Conservation (phyloP, 352 stramenopile species). For the Pythium phragmiticola region DNA sequence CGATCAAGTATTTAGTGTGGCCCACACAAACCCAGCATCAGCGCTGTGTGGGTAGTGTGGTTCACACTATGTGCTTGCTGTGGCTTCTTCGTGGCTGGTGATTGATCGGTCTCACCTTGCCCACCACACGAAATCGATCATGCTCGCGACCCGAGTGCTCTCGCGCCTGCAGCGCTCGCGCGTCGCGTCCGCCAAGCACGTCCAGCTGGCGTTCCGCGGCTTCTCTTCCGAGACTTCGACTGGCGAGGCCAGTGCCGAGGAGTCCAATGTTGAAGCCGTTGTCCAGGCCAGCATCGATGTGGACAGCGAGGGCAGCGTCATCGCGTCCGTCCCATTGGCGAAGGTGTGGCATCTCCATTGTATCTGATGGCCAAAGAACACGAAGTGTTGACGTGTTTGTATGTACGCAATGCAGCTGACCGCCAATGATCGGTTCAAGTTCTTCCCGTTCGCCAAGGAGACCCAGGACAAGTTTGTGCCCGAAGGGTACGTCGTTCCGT, state of each 20-base stretch:
- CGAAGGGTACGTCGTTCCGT: slow-evolving; percentile 41
- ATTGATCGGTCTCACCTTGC: slow-evolving; percentile 17
- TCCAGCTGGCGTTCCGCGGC: slow-evolving; percentile 25
- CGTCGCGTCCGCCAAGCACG: slow-evolving; percentile 13
- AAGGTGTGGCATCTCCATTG: slow-evolving; percentile 31
- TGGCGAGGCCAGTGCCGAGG: slow-evolving; percentile 11
- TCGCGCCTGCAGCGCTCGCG: slow-evolving; percentile 35
- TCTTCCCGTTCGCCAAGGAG: slow-evolving; percentile 77
- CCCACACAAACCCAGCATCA: not conserved
- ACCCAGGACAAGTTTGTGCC: slow-evolving; percentile 73
- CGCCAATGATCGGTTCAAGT: slow-evolving; percentile 65
- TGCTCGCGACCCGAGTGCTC: slow-evolving; percentile 64
- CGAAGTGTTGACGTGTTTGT: not conserved
- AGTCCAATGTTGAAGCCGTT: not conserved
- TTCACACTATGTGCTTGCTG: slow-evolving; percentile 19
- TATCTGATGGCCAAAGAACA: not conserved
- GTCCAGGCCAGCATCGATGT: not conserved
- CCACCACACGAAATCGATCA: slow-evolving; percentile 28
- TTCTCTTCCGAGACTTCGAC: slow-evolving; percentile 40
- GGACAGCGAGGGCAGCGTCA: slow-evolving; percentile 38
- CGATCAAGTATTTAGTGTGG: not conserved
- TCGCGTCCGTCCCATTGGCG: slow-evolving; percentile 55
- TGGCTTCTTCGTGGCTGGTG: slow-evolving; percentile 8
- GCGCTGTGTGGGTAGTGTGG: slow-evolving; percentile 14
- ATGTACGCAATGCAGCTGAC: slow-evolving; percentile 38